Evolutionary conservation across 2,329 filamentous ascomycete genomes (phyloP).

Genomic region (Cyanodermella asteris): DNA sequence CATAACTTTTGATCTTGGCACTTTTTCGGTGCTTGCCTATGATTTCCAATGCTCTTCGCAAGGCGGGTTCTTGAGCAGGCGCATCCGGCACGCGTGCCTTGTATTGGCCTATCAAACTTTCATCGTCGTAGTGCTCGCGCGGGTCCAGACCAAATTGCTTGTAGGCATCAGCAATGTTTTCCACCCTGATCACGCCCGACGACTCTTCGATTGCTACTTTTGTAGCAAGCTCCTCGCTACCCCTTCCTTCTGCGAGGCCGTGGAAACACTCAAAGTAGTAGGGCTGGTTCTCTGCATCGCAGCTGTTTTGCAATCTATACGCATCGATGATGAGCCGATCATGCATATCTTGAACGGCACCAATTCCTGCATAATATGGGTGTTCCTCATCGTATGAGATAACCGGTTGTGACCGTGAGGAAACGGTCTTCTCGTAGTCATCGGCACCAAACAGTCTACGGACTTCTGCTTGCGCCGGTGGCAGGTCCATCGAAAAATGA

Average conservation of each 20-base stretch:
- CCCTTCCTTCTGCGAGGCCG: slow-evolving; percentile 32
- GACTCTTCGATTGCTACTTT: slow-evolving; percentile 37
- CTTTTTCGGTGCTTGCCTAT: slow-evolving; percentile 39
- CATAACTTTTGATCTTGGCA: slow-evolving; percentile 32
- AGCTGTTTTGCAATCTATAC: slow-evolving; percentile 35
- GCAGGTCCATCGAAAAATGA: too few relatives aligned
- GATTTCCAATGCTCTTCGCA: slow-evolving; percentile 32
- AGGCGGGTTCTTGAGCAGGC: slow-evolving; percentile 30
- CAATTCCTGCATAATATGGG: slow-evolving; percentile 37
- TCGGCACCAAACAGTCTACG: too few relatives aligned
- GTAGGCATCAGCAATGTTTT: slow-evolving; percentile 37
- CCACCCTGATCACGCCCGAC: slow-evolving; percentile 32
- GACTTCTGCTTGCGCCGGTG: slow-evolving; percentile 33
- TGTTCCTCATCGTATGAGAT: slow-evolving; percentile 12
- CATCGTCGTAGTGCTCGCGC: slow-evolving; percentile 27
- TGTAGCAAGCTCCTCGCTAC: slow-evolving; percentile 33
- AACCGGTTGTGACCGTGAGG: too few relatives aligned
- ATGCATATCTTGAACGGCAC: slow-evolving; percentile 38
- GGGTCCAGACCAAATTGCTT: slow-evolving; percentile 32
- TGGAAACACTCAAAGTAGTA: slow-evolving; percentile 47
- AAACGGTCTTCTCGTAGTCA: too few relatives aligned
- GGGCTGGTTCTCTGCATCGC: slow-evolving; percentile 30
- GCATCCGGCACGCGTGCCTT: slow-evolving; percentile 35
- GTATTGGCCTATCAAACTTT: slow-evolving; percentile 40
- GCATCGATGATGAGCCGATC: slow-evolving; percentile 39